A percentile compares a stretch with the other conserved stretches of the same genome.
Evolutionary conservation across 441 rosid species (phyloP).

Genomic region (Raphanus hybrid): DNA sequence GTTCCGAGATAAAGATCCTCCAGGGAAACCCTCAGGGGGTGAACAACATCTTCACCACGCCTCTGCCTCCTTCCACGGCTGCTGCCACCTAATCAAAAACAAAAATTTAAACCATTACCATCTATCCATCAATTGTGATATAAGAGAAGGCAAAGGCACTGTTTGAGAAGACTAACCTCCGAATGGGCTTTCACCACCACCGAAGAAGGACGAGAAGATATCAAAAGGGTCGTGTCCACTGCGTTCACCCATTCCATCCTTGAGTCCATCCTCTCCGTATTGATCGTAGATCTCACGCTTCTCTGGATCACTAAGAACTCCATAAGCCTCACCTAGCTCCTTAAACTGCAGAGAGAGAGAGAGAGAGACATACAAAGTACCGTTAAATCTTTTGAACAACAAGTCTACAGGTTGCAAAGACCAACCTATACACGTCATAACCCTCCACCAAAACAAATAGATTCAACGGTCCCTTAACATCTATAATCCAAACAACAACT

Average conservation of each 20-base stretch:
- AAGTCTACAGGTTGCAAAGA: background rate
- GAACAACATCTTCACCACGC: slow-evolving; percentile 80
- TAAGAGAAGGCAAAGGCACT: background rate
- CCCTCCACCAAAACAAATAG: slow-evolving; percentile 14
- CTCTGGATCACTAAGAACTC: slow-evolving; percentile 88
- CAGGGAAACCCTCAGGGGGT: slow-evolving; percentile 67
- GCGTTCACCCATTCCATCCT: slow-evolving; percentile 77
- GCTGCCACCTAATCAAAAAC: slow-evolving; percentile 53
- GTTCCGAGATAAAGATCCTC: slow-evolving; percentile 74
- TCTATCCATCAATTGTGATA: background rate
- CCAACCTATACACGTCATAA: background rate
- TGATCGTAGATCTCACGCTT: slow-evolving; percentile 93
- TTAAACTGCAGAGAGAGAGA: slow-evolving; percentile 58
- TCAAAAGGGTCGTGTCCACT: slow-evolving; percentile 82
- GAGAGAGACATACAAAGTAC: slow-evolving; percentile 2
- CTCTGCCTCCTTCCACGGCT: slow-evolving; percentile 81
- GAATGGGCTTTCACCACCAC: slow-evolving; percentile 62
- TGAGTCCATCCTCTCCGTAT: slow-evolving; percentile 96
- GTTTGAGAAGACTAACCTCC: slow-evolving; percentile 55
- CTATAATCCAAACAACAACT: background rate
- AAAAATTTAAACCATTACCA: slow-evolving; percentile 1
- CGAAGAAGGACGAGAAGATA: slow-evolving; percentile 80
- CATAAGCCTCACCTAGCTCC: slow-evolving; percentile 94
- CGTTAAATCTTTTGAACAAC: background rate
- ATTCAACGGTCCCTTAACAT: background rate